Evolutionary conservation across 306 rosid genomes (phyloP).

Genomic region (Potentilla sterilis): DNA sequence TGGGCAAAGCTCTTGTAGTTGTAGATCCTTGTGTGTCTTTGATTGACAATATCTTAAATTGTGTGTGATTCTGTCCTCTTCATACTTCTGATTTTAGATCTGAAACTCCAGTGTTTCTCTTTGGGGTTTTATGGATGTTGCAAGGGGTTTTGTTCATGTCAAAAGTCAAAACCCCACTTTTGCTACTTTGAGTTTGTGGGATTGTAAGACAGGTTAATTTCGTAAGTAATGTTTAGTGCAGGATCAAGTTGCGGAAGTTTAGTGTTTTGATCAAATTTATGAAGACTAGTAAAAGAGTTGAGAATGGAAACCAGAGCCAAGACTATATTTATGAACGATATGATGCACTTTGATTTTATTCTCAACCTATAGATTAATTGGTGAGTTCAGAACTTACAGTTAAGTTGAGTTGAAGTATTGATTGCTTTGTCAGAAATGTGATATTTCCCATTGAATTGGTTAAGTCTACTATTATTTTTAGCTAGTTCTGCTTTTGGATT

Average conservation of each 20-base stretch:
- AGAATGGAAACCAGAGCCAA: neutral
- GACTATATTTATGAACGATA: neutral
- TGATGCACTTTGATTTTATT: neutral
- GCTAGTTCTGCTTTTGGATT: neutral
- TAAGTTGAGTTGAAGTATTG: neutral
- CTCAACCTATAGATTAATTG: neutral
- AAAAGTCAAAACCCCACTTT: conserved; percentile 3
- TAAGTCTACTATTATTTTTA: neutral
- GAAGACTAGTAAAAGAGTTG: neutral
- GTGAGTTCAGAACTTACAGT: neutral
- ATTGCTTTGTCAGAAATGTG: neutral
- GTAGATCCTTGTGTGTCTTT: neutral
- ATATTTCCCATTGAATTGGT: neutral
- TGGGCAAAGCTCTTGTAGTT: neutral
- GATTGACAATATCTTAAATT: neutral
- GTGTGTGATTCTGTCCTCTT: neutral
- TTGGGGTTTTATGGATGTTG: neutral
- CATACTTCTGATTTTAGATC: conserved; percentile 10
- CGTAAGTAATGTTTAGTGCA: neutral
- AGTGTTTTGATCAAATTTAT: neutral
- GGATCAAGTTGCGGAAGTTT: neutral
- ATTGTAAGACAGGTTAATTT: neutral
- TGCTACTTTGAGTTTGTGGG: neutral
- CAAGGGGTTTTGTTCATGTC: neutral
- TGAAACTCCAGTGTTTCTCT: neutral